Conservation (phyloP, 2,329 filamentous ascomycete species). For the Exophiala sp. region DNA sequence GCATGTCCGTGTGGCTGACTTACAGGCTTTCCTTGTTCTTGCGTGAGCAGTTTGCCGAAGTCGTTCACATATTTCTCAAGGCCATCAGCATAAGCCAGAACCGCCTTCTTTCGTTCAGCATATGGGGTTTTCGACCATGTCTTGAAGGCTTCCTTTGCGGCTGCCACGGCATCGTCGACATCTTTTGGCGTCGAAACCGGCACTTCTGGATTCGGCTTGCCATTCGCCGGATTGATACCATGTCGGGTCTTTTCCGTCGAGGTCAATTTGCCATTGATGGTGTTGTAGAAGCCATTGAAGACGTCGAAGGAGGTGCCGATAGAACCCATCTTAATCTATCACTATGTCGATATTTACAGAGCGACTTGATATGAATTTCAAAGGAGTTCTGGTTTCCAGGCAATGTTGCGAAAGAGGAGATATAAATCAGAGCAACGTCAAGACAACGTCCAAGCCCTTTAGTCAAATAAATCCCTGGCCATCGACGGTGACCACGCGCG, state of each 20-base stretch:
- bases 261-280: conserved; percentile 47
- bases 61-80: conserved; percentile 34
- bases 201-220: conserved; percentile 47
- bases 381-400: not conserved
- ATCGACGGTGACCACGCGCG: not conserved
- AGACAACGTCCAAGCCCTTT: too few species aligned
- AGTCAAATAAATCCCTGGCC: too few species aligned
- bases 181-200: conserved; percentile 47
- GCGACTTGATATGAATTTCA: not conserved
- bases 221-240: conserved; percentile 49
- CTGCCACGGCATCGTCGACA: conserved; percentile 47
- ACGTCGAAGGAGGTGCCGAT: conserved; percentile 9
- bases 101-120: conserved; percentile 33
- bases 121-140: conserved; percentile 40
- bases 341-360: not conserved
- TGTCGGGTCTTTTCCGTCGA: conserved; percentile 43
- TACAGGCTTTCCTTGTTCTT: conserved; percentile 41
- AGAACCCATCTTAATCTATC: conserved; percentile 13
- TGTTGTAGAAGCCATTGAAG: conserved; percentile 45
- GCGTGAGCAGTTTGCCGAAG: conserved; percentile 38
- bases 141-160: conserved; percentile 45
- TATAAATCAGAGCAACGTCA: conserved; percentile 1
- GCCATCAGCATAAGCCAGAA: conserved; percentile 34
- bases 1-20: not conserved
- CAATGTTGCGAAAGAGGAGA: too few species aligned